A percentile compares a stretch with the other conserved stretches of the same genome.
phyloP scores from a whole-genome alignment of 108 stramenopile genomes.

The Cyclotella atomus region DNA sequence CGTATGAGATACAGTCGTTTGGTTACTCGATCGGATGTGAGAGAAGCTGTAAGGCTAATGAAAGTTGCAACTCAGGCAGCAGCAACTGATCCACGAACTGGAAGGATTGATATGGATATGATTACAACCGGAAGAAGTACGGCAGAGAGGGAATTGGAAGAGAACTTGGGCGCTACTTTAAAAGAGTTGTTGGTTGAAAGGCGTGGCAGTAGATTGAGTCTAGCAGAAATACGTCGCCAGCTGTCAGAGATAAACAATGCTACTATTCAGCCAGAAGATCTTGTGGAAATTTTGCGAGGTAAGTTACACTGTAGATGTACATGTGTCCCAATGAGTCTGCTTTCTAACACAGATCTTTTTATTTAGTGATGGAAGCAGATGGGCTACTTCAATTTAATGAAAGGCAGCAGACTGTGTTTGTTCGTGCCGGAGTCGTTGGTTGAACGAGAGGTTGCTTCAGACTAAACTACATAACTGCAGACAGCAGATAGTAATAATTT shows the following conservation, averaged over 20 bases:
- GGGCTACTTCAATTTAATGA: conserved; percentile 84
- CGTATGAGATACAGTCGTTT: conserved; percentile 81
- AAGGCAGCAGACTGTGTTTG: conserved; percentile 81
- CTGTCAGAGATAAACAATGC: conserved; percentile 70
- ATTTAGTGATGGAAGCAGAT: conserved; percentile 69
- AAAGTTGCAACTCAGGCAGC: conserved; percentile 96
- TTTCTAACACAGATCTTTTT: not conserved
- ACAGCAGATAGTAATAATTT: not conserved
- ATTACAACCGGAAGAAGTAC: conserved; percentile 90
- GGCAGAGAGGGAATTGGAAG: conserved; percentile 80
- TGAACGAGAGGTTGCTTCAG: not conserved
- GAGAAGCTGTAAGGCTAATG: conserved; percentile 95
- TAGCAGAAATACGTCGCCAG: conserved; percentile 69
- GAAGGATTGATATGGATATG: conserved; percentile 99
- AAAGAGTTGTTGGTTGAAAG: conserved; percentile 72
- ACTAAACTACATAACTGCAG: not conserved
- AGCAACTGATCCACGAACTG: conserved; percentile 97
- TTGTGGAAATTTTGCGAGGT: conserved; percentile 60
- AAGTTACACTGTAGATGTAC: not conserved
- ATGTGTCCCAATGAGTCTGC: too few species aligned
- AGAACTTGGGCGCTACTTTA: conserved; percentile 58
- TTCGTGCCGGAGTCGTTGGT: conserved; percentile 62
- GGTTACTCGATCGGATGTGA: conserved; percentile 86
- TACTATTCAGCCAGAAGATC: conserved; percentile 59
- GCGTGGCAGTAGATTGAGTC: conserved; percentile 66